A percentile compares a stretch with the other conserved stretches of the same genome.
phyloP scores from a whole-genome alignment of 1,284 basidiomycete genomes.

The Ustilago bromivora region DNA sequence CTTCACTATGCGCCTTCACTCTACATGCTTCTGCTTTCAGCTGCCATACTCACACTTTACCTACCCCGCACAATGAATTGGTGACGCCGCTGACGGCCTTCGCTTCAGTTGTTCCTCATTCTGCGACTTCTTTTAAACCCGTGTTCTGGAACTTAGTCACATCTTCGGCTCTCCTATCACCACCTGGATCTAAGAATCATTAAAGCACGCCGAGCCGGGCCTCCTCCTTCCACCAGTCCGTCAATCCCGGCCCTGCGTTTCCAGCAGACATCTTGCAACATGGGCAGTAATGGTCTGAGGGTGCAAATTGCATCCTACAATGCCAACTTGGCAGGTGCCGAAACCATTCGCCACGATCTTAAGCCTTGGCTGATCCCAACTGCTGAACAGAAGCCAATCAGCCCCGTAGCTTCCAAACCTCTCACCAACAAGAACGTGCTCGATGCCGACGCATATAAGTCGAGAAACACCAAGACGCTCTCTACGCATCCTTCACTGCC shows the following conservation, averaged over 20 bases:
- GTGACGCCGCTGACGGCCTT: conserved; percentile 21
- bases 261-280: not conserved
- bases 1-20: not conserved
- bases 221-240: not conserved
- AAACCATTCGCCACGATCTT: conserved; percentile 64
- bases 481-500: conserved; percentile 45
- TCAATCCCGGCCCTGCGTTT: not conserved
- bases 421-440: conserved; percentile 34
- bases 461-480: conserved; percentile 39
- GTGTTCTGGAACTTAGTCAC: too few species aligned
- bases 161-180: not conserved
- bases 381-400: conserved; percentile 70
- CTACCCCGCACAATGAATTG: conserved; percentile 9
- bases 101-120: not conserved
- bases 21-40: conserved; percentile 14
- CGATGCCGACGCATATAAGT: conserved; percentile 38
- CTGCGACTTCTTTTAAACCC: not conserved
- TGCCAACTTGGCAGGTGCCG: conserved; percentile 80
- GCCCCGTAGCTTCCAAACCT: conserved; percentile 31
- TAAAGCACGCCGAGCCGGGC: too few species aligned
- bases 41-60: not conserved
- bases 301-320: conserved; percentile 88
- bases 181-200: too few species aligned
- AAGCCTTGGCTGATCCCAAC: conserved; percentile 68
- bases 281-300: conserved; percentile 67